Conservation (phyloP, 2,329 filamentous ascomycete species). For the Colletotrichum orbiculare region DNA sequence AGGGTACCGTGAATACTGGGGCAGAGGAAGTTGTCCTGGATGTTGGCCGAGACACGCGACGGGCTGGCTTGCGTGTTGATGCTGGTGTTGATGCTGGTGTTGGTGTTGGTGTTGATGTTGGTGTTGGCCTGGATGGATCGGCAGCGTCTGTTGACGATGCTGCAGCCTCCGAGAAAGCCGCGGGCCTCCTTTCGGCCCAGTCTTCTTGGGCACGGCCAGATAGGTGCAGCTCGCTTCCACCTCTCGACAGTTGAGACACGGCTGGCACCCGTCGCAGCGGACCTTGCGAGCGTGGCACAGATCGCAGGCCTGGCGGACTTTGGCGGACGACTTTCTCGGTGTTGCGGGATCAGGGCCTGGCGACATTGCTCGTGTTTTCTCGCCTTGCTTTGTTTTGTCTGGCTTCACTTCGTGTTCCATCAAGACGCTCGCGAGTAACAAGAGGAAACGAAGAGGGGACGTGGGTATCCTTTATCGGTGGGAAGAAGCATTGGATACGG, state of each 20-base stretch:
- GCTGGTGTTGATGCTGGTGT: not conserved
- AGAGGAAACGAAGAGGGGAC: too few species aligned
- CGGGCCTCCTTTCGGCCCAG: conserved; percentile 41
- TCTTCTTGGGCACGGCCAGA: conserved; percentile 46
- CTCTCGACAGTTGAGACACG: conserved; percentile 43
- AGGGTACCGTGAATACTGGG: not conserved
- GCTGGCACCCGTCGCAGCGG: conserved; percentile 43
- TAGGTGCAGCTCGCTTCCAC: conserved; percentile 42
- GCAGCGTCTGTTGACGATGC: conserved; percentile 1
- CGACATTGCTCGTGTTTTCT: too few species aligned
- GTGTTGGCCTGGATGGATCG: not conserved
- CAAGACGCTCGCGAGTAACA: too few species aligned
- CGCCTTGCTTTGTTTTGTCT: too few species aligned
- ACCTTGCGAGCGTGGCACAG: conserved; percentile 44
- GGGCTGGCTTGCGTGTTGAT: not conserved
- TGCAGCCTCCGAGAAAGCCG: conserved; percentile 13
- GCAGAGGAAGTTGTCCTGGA: too few species aligned
- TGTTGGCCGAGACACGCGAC: too few species aligned
- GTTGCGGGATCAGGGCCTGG: too few species aligned
- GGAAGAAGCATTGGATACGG: too few species aligned
- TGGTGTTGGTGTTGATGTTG: not conserved
- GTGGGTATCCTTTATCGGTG: too few species aligned
- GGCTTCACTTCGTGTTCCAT: too few species aligned
- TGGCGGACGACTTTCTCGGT: conserved; percentile 11
- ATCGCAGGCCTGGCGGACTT: conserved; percentile 46